Conservation (phyloP, 176 grass and related monocot genomes). For the Aegilops longissima region DNA sequence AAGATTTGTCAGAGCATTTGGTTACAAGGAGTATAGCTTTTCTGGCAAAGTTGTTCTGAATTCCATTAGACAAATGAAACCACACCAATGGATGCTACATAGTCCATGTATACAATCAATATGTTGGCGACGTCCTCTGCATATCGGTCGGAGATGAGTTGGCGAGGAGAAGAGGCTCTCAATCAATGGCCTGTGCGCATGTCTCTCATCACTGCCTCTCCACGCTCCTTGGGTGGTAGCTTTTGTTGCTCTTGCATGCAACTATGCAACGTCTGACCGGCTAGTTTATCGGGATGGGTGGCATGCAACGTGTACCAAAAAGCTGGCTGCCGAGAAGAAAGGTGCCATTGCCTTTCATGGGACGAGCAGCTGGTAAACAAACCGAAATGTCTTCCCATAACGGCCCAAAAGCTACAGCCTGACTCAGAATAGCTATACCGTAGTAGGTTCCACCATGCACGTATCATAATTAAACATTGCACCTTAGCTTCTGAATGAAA, state of each 20-base stretch:
- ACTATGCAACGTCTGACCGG: neutral
- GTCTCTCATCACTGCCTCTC: constrained; percentile 4
- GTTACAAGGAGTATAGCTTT: no score
- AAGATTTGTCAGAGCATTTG: neutral
- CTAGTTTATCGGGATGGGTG: constrained; percentile 19
- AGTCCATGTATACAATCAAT: no score
- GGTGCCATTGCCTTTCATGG: constrained; percentile 17
- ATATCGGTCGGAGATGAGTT: no score
- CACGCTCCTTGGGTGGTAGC: constrained; percentile 23
- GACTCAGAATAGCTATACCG: neutral
- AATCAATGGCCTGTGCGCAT: neutral
- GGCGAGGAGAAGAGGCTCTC: neutral
- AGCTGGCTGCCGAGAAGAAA: neutral
- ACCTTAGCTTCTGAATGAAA: neutral
- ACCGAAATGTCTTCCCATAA: constrained; percentile 22
- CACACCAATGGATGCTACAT: neutral
- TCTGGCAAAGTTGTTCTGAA: neutral
- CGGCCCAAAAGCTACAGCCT: constrained; percentile 16
- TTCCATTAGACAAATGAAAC: neutral
- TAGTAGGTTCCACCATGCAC: neutral
- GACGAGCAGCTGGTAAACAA: constrained; percentile 46
- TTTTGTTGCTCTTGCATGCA: constrained; percentile 42
- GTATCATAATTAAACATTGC: no score
- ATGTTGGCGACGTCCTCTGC: no score
- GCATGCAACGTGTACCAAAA: constrained; percentile 40